Percentiles rank a stretch among this genome's conserved stretches.
Evolutionary conservation across 345 rosid genomes (phyloP).

Genomic region (Brassica incana): DNA sequence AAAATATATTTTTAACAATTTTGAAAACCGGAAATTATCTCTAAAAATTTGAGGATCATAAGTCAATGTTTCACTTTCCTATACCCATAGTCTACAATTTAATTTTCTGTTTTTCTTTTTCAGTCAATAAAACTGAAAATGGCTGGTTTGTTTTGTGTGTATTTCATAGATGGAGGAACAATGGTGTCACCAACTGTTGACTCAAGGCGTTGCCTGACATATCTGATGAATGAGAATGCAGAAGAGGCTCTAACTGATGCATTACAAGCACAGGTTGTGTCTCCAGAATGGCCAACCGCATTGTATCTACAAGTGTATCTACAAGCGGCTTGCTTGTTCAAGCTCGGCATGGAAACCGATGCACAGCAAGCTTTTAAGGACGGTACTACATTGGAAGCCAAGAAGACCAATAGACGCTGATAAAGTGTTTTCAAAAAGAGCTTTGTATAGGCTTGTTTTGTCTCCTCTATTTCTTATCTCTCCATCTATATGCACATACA

Average conservation of each 20-base stretch:
- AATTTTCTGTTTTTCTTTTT: not conserved
- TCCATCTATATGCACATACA: no score
- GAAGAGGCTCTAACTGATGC: slow-evolving; percentile 90
- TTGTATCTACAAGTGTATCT: slow-evolving; percentile 49
- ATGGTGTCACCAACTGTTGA: slow-evolving; percentile 92
- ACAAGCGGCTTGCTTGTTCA: slow-evolving; percentile 84
- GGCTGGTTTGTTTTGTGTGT: slow-evolving; percentile 3
- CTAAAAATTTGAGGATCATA: no score
- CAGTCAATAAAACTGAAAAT: not conserved
- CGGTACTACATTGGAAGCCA: slow-evolving; percentile 72
- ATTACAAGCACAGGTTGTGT: slow-evolving; percentile 77
- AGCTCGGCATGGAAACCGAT: slow-evolving; percentile 88
- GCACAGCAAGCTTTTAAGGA: slow-evolving; percentile 85
- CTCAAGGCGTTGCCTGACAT: slow-evolving; percentile 84
- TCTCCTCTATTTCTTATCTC: not conserved
- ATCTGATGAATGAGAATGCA: slow-evolving; percentile 69
- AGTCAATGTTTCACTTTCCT: no score
- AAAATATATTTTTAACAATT: not conserved
- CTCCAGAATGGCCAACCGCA: slow-evolving; percentile 97
- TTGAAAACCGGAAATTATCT: not conserved
- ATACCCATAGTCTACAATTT: no score
- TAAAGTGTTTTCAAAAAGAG: not conserved
- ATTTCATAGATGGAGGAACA: slow-evolving; percentile 88
- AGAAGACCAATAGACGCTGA: slow-evolving; percentile 46
- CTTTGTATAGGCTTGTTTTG: slow-evolving; percentile 37